Evolutionary conservation across 1,284 basidiomycete genomes (phyloP), one percentile per base, ranked within the genome.

Genomic region (Trichosporon faecale): DNA sequence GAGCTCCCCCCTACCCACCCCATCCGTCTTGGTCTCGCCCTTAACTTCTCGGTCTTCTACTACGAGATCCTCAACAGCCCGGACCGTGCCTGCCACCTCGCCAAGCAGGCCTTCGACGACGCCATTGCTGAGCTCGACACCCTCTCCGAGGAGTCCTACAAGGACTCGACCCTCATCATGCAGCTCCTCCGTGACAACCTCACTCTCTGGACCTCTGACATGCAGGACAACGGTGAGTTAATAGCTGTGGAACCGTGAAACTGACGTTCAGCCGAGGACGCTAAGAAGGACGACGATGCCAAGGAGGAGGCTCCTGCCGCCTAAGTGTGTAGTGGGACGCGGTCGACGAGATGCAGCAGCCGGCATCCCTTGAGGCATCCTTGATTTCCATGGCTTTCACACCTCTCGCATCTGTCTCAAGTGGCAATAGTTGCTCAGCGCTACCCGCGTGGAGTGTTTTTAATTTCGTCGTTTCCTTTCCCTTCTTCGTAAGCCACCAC

Each of bases 31-130:
- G 96, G 96, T 86, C 93, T 99, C 70, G 97, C 96, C 65, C 89
- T 99, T 82, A 99, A 99, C 91, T 99, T 99, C 90, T 98, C 95
- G 73, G 96, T 99, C 72, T 99, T 99, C 89, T 99, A 99, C 91
- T 99, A 98, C 88, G 97, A 99, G 87, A 98, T 99, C 85, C 91
- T 99, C 85, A 99, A 99, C 91, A 82, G 80, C 79, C 96, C 96
- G 79, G 96, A 98, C 86, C 94, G 95, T 85, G 96, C 96, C 72
- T 99, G 96, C 88, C 95, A 98, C 85, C 93, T 98, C 78, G 96
- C 96, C 84, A 99, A 99, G 89, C 95, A 98, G 87, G 96, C 96
- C 23, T 99, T 99, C 84, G 96, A 99, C 80, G 97, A 99, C 85
- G 97, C 97, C 68, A 99, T 99, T 84, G 96, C 96, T 78, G 96